Evolutionary conservation across 1,139 yeast genomes (phyloP), one percentile per base, ranked within the genome.

Genomic region (Zhuliangozyma parablackwelliae): DNA sequence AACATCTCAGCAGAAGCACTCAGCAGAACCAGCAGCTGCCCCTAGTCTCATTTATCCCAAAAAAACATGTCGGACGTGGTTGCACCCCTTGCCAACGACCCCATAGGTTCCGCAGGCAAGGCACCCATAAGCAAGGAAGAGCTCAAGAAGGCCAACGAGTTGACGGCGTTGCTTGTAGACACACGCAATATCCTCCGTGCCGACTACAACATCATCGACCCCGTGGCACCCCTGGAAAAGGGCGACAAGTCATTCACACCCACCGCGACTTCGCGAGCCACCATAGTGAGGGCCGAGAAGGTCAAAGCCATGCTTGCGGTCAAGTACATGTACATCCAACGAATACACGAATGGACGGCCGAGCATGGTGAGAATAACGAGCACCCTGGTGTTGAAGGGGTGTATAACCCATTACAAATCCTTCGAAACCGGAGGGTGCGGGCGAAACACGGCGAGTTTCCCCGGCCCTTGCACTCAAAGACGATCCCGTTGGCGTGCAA

Each of bases 391-490:
- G 74, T 82, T 2, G 88, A 81, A 43, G 86, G 83, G 1, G 74
- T 76, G 3, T 88, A 82, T 59, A 88, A 88, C 53, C 96, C 96
- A 1, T 62, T 88, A 32, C 96, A 86, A 54, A 73, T 81, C 13
- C 76, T 88, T 28, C 63, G 97, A 42, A 84, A 88, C 56, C 65
- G 96, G 38, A 67, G 69, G 41, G 54, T 81, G 9, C 56, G 72
- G 46, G 69, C 71, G 45, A 74, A 71, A 46, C 63, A 72, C 47
- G 61, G 61, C 30, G 76, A 72, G 34, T 56, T 54, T 37, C 69
- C 69, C 11, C 59, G 59, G 33, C 61, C 61, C 1, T 45, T 69
- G 9, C 43, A 62, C 3, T 49, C 60, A 21, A 61, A 63, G 38
- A 55, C 67, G 1, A 49, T 67, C 5, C 79, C 80, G 3, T 56